These are phyloP conservation scores for Dentipellis fragilis DNA, from an alignment of 768 basidiomycete genomes.

Conservation along the genomic window DNA sequence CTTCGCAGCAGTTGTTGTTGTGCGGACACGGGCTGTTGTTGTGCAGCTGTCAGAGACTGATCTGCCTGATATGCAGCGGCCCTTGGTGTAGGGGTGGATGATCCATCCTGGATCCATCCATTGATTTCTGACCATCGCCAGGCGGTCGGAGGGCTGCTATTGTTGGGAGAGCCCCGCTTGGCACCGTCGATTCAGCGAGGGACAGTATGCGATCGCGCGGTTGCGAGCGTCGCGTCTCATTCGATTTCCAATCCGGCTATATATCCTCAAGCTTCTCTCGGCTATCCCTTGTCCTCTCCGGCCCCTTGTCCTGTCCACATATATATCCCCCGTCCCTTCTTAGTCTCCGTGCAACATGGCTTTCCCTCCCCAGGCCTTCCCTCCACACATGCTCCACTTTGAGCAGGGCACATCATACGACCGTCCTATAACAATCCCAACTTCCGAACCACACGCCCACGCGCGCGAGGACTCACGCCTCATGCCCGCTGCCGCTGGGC, in stretches of 20 bases:
- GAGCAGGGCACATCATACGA: not conserved
- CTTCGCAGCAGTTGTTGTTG: too few species aligned
- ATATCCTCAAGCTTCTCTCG: not conserved
- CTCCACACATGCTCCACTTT: too few species aligned
- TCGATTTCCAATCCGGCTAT: not conserved
- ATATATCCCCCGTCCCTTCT: not conserved
- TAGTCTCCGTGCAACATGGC: not conserved
- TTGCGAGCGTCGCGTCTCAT: not conserved
- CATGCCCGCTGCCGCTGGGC: not conserved
- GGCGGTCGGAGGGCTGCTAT: too few species aligned
- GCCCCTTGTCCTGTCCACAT: not conserved
- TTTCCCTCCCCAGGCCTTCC: not conserved
- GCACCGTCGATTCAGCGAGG: too few species aligned
- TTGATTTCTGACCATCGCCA: too few species aligned
- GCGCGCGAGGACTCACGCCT: not conserved
- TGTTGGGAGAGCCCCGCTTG: too few species aligned
- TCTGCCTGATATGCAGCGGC: not conserved
- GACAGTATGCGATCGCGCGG: too few species aligned
- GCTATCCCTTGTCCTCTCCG: not conserved
- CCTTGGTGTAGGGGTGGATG: too few species aligned
- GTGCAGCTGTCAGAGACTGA: not conserved
- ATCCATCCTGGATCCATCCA: too few species aligned
- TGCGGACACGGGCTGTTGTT: not conserved
- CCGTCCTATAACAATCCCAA: not conserved
- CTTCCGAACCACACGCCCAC: not conserved